Percentiles rank a stretch among this genome's conserved stretches.
phyloP scores from a whole-genome alignment of 495 filamentous ascomycete species.

The Pseudoneurospora amorphoporcata region DNA sequence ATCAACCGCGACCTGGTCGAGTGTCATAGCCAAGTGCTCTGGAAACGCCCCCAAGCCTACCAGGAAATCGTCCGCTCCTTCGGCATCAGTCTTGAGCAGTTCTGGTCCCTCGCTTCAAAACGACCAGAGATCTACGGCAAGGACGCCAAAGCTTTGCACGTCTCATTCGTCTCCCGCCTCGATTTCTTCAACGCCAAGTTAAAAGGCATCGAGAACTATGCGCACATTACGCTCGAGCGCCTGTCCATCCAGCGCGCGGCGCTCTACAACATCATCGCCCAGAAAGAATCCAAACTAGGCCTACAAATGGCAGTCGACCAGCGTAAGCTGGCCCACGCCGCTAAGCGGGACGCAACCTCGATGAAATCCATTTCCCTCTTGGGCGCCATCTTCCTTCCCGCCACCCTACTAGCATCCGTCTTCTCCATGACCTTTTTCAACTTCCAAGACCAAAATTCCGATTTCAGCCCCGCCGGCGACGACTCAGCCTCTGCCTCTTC shows the following conservation, averaged over 20 bases:
- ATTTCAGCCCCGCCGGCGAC: background rate
- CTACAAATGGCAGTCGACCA: conserved; percentile 48
- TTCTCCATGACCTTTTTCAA: conserved; percentile 51
- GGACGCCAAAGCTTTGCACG: conserved; percentile 28
- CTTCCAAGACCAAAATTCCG: conserved; percentile 21
- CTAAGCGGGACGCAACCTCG: conserved; percentile 43
- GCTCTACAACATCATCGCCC: conserved; percentile 48
- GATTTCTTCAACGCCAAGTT: conserved; percentile 47
- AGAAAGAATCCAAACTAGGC: conserved; percentile 46
- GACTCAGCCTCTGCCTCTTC: background rate
- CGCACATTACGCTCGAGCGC: conserved; percentile 42
- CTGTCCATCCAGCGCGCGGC: conserved; percentile 44
- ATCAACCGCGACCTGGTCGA: conserved; percentile 48
- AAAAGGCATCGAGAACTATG: conserved; percentile 46
- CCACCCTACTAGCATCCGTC: conserved; percentile 42
- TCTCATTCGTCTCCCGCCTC: conserved; percentile 33
- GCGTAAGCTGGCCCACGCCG: conserved; percentile 44
- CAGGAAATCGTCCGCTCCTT: conserved; percentile 40
- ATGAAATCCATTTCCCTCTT: conserved; percentile 49
- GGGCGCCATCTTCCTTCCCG: conserved; percentile 46
- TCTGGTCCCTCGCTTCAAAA: conserved; percentile 17
- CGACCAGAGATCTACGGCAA: conserved; percentile 8
- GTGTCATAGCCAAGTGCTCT: conserved; percentile 46
- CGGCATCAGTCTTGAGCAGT: conserved; percentile 30
- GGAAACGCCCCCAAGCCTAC: conserved; percentile 49